Evolutionary conservation across 306 rosid species (phyloP).

Genomic region (Lablab purpureus): DNA sequence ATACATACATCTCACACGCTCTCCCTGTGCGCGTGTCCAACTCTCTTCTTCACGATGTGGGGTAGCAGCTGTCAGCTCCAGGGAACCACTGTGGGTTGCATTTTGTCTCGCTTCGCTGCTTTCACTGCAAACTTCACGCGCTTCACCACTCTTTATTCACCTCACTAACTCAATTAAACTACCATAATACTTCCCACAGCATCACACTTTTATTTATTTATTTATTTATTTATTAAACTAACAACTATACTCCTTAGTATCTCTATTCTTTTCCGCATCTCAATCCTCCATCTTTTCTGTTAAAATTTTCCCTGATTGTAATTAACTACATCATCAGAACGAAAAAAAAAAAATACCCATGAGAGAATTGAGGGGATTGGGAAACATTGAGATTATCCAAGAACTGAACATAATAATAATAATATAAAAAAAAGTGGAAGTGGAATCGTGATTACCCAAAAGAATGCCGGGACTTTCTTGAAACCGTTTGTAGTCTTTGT

Average conservation of each 20-base stretch:
- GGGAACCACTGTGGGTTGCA: conserved; percentile 49
- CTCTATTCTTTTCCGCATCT: too few relatives aligned
- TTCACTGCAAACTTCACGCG: conserved; percentile 41
- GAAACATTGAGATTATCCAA: conserved; percentile 35
- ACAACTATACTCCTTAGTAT: too few relatives aligned
- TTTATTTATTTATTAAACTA: background rate
- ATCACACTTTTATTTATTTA: too few relatives aligned
- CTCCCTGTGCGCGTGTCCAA: conserved; percentile 50
- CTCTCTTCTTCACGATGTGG: conserved; percentile 38
- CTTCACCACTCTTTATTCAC: background rate
- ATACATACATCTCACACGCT: conserved; percentile 28
- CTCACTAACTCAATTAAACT: too few relatives aligned
- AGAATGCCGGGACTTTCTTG: conserved; percentile 57
- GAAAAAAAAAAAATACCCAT: too few relatives aligned
- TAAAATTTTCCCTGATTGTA: too few relatives aligned
- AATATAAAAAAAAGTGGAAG: conserved; percentile 19
- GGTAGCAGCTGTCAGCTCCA: conserved; percentile 48
- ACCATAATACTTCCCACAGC: background rate
- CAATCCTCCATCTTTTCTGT: too few relatives aligned
- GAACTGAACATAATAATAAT: background rate
- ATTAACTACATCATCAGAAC: too few relatives aligned
- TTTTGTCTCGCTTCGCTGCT: conserved; percentile 51
- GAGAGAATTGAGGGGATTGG: too few relatives aligned
- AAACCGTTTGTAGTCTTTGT: conserved; percentile 3
- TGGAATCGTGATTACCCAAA: conserved; percentile 50